Conservation (phyloP, 257 asterid genomes). For the Striga asiatica region DNA sequence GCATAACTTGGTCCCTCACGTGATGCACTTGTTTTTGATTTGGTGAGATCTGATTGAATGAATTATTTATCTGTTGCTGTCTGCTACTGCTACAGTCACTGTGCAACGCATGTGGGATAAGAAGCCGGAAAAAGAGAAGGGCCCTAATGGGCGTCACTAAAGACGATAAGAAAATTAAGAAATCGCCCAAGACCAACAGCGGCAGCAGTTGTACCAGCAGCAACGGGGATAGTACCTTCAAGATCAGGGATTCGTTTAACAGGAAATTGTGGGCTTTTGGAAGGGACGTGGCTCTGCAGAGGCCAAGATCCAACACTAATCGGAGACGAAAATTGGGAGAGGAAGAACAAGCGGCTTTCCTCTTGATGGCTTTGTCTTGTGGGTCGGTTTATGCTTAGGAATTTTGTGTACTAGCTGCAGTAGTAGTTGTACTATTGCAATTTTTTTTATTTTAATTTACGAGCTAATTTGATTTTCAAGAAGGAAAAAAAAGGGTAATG, state of each 20-base stretch:
- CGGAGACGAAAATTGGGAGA: slow-evolving; percentile 70
- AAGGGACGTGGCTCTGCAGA: slow-evolving; percentile 56
- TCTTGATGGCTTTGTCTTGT: slow-evolving; percentile 79
- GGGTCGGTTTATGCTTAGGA: slow-evolving; percentile 74
- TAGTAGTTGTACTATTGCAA: slow-evolving; percentile 21
- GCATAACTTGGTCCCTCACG: slow-evolving; percentile 12
- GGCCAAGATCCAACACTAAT: slow-evolving; percentile 61
- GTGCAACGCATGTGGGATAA: slow-evolving; percentile 95
- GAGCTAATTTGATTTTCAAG: slow-evolving; percentile 8
- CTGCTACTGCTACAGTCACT: no score
- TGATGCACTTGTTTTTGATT: slow-evolving; percentile 17
- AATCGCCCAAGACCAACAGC: slow-evolving; percentile 27
- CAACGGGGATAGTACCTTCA: slow-evolving; percentile 43
- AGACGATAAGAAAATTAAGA: slow-evolving; percentile 65
- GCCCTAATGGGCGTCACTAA: slow-evolving; percentile 61
- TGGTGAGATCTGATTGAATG: neutral
- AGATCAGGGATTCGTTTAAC: slow-evolving; percentile 31
- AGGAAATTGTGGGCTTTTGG: slow-evolving; percentile 49
- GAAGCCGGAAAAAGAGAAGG: slow-evolving; percentile 87
- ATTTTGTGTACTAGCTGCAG: slow-evolving; percentile 20
- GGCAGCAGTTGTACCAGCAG: slow-evolving; percentile 37
- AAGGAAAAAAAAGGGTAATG: neutral
- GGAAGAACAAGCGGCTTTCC: slow-evolving; percentile 81
- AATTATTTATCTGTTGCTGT: slow-evolving; percentile 18
- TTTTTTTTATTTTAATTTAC: neutral